Evolutionary conservation across 2,329 filamentous ascomycete genomes (phyloP).

Genomic region (Sclerotiophoma versabilis): DNA sequence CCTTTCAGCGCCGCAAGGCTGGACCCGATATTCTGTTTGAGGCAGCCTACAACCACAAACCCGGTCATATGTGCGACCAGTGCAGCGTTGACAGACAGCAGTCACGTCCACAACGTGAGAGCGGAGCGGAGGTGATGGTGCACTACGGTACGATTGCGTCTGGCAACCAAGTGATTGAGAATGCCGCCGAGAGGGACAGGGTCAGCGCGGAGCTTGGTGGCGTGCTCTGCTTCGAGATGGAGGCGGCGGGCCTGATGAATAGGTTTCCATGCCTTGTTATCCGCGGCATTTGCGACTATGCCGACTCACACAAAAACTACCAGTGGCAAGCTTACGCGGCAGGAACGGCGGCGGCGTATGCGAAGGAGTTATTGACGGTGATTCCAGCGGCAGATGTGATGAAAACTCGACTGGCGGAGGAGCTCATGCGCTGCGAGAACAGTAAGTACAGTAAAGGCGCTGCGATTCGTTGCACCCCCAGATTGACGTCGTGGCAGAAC

Average conservation of each 20-base stretch:
- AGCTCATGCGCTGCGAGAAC: not conserved
- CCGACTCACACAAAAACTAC: not conserved
- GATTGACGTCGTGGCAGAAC: not conserved
- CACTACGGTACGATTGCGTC: conserved; percentile 17
- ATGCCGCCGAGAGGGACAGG: conserved; percentile 11
- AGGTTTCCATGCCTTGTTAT: conserved; percentile 2
- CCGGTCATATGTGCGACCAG: not conserved
- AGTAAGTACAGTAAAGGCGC: not conserved
- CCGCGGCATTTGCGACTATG: conserved; percentile 2
- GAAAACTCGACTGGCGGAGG: not conserved
- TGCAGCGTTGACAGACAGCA: not conserved
- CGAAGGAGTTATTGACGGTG: not conserved
- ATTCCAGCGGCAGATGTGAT: not conserved
- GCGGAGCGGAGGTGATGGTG: not conserved
- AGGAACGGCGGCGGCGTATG: conserved; percentile 1
- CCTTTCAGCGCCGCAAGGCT: not conserved
- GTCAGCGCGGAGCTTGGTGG: conserved; percentile 16
- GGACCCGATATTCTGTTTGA: not conserved
- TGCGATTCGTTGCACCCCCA: not conserved
- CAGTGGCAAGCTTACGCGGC: conserved; percentile 5
- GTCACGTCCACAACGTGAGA: not conserved
- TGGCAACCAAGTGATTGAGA: conserved; percentile 12
- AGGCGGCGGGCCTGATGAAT: too few relatives aligned
- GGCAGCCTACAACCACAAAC: not conserved
- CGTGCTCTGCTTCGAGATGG: conserved; percentile 7